Percentiles rank a stretch among this genome's conserved stretches.
phyloP scores from a whole-genome alignment of 805 yeast species.

The Lachancea thermotolerans region DNA sequence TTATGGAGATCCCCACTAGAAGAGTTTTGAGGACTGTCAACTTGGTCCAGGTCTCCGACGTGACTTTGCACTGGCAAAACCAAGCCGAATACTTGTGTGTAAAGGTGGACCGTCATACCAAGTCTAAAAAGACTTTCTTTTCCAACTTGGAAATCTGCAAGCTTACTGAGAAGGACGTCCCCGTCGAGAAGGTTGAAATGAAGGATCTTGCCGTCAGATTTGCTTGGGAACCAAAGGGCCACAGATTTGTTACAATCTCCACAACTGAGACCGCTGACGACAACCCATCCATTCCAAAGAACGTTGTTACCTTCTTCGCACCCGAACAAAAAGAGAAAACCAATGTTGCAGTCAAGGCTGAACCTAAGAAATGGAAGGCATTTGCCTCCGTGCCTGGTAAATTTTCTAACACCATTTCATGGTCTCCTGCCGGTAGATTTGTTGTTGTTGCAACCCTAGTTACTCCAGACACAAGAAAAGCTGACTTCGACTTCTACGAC shows the following conservation, averaged over 20 bases:
- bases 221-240: constrained; percentile 94
- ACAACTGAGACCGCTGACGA: constrained; percentile 43
- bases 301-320: constrained; percentile 72
- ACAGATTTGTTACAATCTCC: constrained; percentile 76
- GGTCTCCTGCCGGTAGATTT: constrained; percentile 94
- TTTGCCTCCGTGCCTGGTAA: constrained; percentile 55
- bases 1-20: constrained; percentile 81
- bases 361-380: constrained; percentile 49
- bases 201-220: constrained; percentile 82
- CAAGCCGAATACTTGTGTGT: constrained; percentile 80
- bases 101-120: constrained; percentile 94
- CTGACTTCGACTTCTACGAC: constrained; percentile 82
- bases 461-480: constrained; percentile 40
- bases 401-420: constrained; percentile 63
- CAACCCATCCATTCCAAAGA: constrained; percentile 59
- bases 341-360: constrained; percentile 33
- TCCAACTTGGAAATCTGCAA: constrained; percentile 90
- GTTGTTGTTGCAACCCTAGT: constrained; percentile 47
- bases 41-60: constrained; percentile 88
- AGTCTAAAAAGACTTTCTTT: constrained; percentile 85
- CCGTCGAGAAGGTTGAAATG: constrained; percentile 90
- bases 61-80: constrained; percentile 90
- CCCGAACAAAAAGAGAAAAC: constrained; percentile 58
- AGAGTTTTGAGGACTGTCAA: constrained; percentile 83
- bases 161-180: constrained; percentile 79